Percentiles rank a stretch among this genome's conserved stretches.
Evolutionary conservation across 1,284 basidiomycete species (phyloP).

Genomic region (Moniliophthora roreri): DNA sequence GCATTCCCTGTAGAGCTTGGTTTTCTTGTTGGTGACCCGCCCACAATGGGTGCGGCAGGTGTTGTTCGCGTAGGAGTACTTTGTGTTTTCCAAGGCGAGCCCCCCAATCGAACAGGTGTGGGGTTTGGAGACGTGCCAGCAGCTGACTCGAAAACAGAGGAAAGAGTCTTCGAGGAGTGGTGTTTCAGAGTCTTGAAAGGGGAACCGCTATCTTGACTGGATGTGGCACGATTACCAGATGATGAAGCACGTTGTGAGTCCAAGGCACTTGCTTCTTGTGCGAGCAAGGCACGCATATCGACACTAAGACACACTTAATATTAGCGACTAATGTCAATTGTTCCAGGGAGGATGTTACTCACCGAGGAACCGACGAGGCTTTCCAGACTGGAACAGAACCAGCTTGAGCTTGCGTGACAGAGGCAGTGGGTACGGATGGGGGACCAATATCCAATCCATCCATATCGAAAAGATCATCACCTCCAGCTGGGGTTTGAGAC

Average conservation of each 20-base stretch:
- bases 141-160: neutral
- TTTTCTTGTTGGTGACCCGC: neutral
- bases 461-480: slow-evolving; percentile 64
- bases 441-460: slow-evolving; percentile 46
- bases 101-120: slow-evolving; percentile 10
- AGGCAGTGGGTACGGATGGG: neutral
- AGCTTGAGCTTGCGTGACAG: slow-evolving; percentile 7
- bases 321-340: slow-evolving; percentile 6
- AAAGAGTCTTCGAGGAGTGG: neutral
- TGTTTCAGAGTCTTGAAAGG: neutral
- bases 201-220: neutral
- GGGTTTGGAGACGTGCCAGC: slow-evolving; percentile 3
- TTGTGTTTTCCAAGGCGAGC: slow-evolving; percentile 17
- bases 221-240: neutral
- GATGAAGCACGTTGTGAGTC: slow-evolving; percentile 6
- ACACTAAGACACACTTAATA: slow-evolving; percentile 42
- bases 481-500: slow-evolving; percentile 12
- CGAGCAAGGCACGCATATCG: slow-evolving; percentile 87
- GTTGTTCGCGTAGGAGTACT: neutral
- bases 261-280: slow-evolving; percentile 57
- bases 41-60: neutral
- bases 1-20: neutral
- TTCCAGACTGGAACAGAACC: slow-evolving; percentile 33
- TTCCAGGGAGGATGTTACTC: slow-evolving; percentile 25
- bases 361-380: slow-evolving; percentile 39